Evolutionary conservation across 306 rosid genomes (phyloP).

Genomic region (Albizia julibrissin): DNA sequence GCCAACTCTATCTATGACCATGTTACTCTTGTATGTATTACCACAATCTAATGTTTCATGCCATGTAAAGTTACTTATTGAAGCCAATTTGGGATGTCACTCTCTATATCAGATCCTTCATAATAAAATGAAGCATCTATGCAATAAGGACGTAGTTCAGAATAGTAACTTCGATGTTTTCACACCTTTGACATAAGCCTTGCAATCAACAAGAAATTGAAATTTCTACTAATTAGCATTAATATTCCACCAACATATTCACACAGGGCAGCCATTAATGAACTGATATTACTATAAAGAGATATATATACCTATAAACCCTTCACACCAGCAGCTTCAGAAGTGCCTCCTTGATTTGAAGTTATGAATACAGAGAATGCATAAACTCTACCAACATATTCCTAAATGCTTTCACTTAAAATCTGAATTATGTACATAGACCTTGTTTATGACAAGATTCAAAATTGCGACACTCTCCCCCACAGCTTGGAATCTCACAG

Average conservation of each 20-base stretch:
- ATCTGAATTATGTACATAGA: conserved; percentile 45
- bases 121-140: conserved; percentile 1
- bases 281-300: background rate
- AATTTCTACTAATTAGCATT: conserved; percentile 16
- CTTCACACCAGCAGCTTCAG: background rate
- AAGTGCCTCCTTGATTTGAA: conserved; percentile 3
- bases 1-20: background rate
- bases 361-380: conserved; percentile 26
- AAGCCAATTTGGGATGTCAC: background rate
- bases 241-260: too few relatives aligned
- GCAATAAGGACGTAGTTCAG: background rate
- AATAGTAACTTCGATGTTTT: background rate
- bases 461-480: conserved; percentile 29
- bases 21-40: background rate
- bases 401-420: conserved; percentile 18
- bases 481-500: conserved; percentile 46
- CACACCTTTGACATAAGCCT: background rate
- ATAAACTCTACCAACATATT: conserved; percentile 1
- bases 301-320: background rate
- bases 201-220: background rate
- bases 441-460: conserved; percentile 8
- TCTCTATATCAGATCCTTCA: background rate
- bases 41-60: background rate
- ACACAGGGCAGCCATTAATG: conserved; percentile 12
- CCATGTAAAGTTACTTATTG: background rate